These are phyloP conservation scores for Gynochthodes officinalis DNA, from an alignment of 257 asterid genomes.

Conservation along the genomic window DNA sequence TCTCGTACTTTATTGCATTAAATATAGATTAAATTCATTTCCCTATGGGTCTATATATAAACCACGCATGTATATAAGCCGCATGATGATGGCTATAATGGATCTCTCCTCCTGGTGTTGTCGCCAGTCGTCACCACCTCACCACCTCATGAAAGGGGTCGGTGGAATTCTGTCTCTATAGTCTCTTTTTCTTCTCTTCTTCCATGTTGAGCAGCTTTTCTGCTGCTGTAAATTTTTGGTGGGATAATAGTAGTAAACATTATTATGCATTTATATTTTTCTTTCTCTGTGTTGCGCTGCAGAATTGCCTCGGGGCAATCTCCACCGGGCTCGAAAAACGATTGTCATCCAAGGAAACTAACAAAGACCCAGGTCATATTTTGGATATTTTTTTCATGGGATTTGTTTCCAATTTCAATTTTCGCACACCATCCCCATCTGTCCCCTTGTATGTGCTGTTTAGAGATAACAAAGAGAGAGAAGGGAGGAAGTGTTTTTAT, in stretches of 20 bases:
- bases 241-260: too few relatives aligned
- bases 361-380: slow-evolving; percentile 59
- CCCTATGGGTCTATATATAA: neutral
- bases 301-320: slow-evolving; percentile 46
- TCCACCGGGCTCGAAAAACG: slow-evolving; percentile 37
- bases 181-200: too few relatives aligned
- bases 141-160: slow-evolving; percentile 10
- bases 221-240: slow-evolving; percentile 14
- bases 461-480: slow-evolving; percentile 21
- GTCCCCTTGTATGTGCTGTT: slow-evolving; percentile 13
- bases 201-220: slow-evolving; percentile 9
- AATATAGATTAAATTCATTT: neutral
- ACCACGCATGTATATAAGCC: slow-evolving; percentile 11
- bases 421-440: slow-evolving; percentile 9
- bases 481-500: slow-evolving; percentile 14
- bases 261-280: neutral
- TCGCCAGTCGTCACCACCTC: slow-evolving; percentile 28
- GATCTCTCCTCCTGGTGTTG: slow-evolving; percentile 22
- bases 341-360: slow-evolving; percentile 27
- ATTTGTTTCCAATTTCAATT: slow-evolving; percentile 36
- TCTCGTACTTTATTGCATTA: neutral
- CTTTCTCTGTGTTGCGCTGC: slow-evolving; percentile 10
- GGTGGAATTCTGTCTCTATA: neutral
- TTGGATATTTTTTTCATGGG: slow-evolving; percentile 38
- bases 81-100: slow-evolving; percentile 4